phyloP scores from a whole-genome alignment of 768 basidiomycete species.

The Baorangia bicolor region DNA sequence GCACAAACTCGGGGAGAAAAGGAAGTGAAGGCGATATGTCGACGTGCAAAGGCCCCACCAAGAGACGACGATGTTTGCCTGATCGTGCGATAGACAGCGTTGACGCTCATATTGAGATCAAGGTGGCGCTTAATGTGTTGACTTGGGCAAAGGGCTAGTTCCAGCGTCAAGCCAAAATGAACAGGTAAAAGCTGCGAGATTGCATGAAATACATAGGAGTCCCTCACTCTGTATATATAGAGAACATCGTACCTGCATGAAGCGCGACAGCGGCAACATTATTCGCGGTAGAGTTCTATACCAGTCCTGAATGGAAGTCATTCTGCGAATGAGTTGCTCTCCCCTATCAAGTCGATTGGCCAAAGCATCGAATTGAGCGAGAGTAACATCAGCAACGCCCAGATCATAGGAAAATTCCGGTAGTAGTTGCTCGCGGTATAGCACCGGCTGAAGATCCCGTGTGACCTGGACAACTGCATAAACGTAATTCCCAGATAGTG shows the following conservation, averaged over 20 bases:
- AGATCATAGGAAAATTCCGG: conserved; percentile 74
- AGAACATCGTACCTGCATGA: conserved; percentile 60
- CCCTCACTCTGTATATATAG: conserved; percentile 3
- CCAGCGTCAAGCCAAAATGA: conserved; percentile 74
- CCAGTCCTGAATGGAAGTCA: conserved; percentile 43
- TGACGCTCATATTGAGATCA: conserved; percentile 80
- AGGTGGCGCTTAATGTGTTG: conserved; percentile 48
- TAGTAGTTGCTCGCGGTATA: conserved; percentile 72
- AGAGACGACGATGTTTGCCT: conserved; percentile 61
- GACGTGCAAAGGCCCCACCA: conserved; percentile 52
- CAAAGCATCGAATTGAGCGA: conserved; percentile 73
- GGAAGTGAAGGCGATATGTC: conserved; percentile 89
- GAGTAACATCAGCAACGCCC: conserved; percentile 80
- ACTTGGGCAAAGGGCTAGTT: conserved; percentile 66
- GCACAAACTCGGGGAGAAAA: conserved; percentile 90
- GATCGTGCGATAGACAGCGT: conserved; percentile 80
- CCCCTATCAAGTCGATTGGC: conserved; percentile 51
- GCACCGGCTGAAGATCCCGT: conserved; percentile 85
- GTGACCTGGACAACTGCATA: conserved; percentile 90
- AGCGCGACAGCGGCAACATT: conserved; percentile 73
- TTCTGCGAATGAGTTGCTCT: conserved; percentile 33
- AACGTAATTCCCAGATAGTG: conserved; percentile 85
- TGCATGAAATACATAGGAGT: conserved; percentile 6
- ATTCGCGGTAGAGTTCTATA: conserved; percentile 42
- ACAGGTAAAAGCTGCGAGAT: conserved; percentile 53